These are phyloP conservation scores for Ascochyta pisi DNA, from an alignment of 2,329 filamentous ascomycete species.

Conservation along the genomic window DNA sequence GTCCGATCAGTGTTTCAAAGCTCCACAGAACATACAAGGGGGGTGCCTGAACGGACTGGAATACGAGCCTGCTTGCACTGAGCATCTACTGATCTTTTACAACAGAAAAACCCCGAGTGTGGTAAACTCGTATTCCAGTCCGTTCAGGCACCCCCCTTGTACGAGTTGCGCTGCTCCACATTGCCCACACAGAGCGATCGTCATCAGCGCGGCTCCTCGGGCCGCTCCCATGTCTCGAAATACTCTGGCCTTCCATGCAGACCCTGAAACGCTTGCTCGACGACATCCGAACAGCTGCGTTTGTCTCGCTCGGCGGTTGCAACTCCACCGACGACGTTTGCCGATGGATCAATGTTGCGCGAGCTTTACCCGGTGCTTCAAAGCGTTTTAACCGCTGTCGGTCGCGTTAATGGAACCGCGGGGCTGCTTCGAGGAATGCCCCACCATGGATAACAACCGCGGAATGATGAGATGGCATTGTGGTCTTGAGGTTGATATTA, in stretches of 20 bases:
- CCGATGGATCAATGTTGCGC: background rate
- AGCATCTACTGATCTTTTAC: no score
- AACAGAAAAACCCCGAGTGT: no score
- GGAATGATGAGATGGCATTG: background rate
- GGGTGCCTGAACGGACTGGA: no score
- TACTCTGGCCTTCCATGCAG: background rate
- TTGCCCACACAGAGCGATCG: slow-evolving; percentile 1
- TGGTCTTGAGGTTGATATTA: background rate
- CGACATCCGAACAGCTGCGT: background rate
- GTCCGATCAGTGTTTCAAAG: slow-evolving; percentile 4
- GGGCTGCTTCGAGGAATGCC: slow-evolving; percentile 11
- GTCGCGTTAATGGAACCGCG: slow-evolving; percentile 1
- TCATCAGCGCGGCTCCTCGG: background rate
- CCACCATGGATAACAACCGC: slow-evolving; percentile 16
- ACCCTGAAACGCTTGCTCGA: slow-evolving; percentile 2
- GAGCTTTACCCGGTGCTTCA: slow-evolving; percentile 17
- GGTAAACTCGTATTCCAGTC: no score
- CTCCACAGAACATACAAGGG: slow-evolving; percentile 4
- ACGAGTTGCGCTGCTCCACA: background rate
- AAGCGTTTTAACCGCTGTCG: slow-evolving; percentile 13
- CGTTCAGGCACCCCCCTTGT: no score
- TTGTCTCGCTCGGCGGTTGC: background rate
- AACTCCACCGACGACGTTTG: slow-evolving; percentile 4
- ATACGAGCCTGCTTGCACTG: no score
- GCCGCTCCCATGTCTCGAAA: background rate